A percentile compares a stretch with the other conserved stretches of the same genome.
These are phyloP conservation scores for Tubosaeta brunneosetosa DNA, from an alignment of 768 basidiomycete genomes.

Conservation along the genomic window DNA sequence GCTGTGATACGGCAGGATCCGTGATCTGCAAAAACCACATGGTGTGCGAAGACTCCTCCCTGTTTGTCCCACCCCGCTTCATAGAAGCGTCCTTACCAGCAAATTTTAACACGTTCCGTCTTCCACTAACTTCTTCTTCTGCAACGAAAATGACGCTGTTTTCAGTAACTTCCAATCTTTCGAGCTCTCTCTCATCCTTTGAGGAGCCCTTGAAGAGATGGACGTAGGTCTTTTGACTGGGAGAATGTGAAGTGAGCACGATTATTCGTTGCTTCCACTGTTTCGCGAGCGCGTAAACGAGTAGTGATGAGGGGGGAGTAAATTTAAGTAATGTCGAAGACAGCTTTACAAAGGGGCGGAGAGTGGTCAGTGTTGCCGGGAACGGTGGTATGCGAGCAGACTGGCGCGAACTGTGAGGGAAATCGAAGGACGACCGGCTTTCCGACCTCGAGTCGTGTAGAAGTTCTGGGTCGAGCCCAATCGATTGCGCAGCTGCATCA, in stretches of 20 bases:
- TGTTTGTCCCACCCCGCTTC: conserved; percentile 22
- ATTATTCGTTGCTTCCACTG: conserved; percentile 68
- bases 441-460: conserved; percentile 33
- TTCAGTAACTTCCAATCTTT: conserved; percentile 72
- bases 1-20: conserved; percentile 58
- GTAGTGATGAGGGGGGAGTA: conserved; percentile 61
- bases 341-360: conserved; percentile 50
- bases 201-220: conserved; percentile 67
- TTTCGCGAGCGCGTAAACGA: conserved; percentile 67
- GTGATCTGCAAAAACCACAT: conserved; percentile 66
- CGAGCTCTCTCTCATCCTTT: conserved; percentile 62
- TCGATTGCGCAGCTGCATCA: conserved; percentile 70
- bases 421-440: conserved; percentile 12
- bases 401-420: conserved; percentile 12
- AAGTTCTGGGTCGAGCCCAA: conserved; percentile 59
- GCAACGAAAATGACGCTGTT: conserved; percentile 73
- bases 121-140: conserved; percentile 46
- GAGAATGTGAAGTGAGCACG: conserved; percentile 46
- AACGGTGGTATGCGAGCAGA: conserved; percentile 44
- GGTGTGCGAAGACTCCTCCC: conserved; percentile 4
- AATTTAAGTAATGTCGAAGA: conserved; percentile 61
- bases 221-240: conserved; percentile 45
- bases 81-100: conserved; percentile 58
- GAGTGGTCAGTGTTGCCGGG: conserved; percentile 51
- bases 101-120: conserved; percentile 58